Conservation (phyloP, 305 asterid genomes). For the Solanum chacoense region DNA sequence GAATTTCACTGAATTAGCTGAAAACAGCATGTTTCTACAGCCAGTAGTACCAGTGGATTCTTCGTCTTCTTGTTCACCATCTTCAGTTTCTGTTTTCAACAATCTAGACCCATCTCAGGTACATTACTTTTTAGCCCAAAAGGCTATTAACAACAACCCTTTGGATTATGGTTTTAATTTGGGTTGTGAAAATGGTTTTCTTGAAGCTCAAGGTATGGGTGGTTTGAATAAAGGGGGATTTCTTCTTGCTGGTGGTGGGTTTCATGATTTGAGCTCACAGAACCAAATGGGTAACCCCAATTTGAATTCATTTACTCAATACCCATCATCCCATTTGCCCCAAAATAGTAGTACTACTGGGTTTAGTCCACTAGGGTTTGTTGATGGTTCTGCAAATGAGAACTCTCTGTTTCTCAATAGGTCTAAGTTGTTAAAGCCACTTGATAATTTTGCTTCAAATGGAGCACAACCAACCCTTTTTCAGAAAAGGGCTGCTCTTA, state of each 20-base stretch:
- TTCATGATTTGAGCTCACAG: slow-evolving; percentile 34
- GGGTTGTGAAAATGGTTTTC: slow-evolving; percentile 48
- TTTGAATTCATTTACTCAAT: slow-evolving; percentile 25
- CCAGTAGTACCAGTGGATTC: slow-evolving; percentile 37
- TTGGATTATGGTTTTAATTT: slow-evolving; percentile 38
- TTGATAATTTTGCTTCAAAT: slow-evolving; percentile 44
- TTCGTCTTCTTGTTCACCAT: slow-evolving; percentile 56
- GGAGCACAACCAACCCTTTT: slow-evolving; percentile 84
- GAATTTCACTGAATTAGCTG: slow-evolving; percentile 31
- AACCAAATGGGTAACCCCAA: slow-evolving; percentile 27
- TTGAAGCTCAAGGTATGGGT: slow-evolving; percentile 29
- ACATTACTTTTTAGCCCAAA: slow-evolving; percentile 40
- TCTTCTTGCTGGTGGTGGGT: slow-evolving; percentile 13
- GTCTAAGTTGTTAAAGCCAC: slow-evolving; percentile 67
- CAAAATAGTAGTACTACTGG: slow-evolving; percentile 24
- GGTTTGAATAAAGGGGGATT: slow-evolving; percentile 13
- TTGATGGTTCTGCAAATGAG: slow-evolving; percentile 25
- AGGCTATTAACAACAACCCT: slow-evolving; percentile 16
- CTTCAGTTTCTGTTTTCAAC: slow-evolving; percentile 60
- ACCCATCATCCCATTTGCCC: slow-evolving; percentile 18
- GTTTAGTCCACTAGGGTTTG: slow-evolving; percentile 35
- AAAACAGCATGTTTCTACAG: slow-evolving; percentile 36
- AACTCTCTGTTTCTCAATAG: slow-evolving; percentile 35
- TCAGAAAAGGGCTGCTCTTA: slow-evolving; percentile 86
- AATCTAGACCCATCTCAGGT: slow-evolving; percentile 47